These are phyloP conservation scores for Bruguiera hainesii DNA, from an alignment of 441 rosid genomes.

Conservation along the genomic window DNA sequence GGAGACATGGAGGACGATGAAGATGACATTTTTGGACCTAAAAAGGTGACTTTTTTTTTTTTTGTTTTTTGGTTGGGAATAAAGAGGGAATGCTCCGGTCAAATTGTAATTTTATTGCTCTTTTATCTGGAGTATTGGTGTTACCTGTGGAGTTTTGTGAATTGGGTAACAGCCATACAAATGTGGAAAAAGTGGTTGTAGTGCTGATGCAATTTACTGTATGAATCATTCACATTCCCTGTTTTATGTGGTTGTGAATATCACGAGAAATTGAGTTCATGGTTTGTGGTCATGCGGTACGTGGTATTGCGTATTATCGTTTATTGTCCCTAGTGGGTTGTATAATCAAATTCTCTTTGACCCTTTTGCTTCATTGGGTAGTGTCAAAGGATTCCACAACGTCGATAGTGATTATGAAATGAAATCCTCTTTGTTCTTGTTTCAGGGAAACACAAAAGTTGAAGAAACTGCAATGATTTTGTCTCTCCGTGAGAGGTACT, in stretches of 20 bases:
- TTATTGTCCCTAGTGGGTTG: not conserved
- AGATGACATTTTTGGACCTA: slow-evolving; percentile 82
- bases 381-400: not conserved
- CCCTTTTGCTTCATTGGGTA: not conserved
- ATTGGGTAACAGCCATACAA: not conserved
- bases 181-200: not conserved
- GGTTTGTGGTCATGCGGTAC: not conserved
- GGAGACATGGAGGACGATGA: slow-evolving; percentile 94
- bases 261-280: not conserved
- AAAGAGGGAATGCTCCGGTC: too few species aligned
- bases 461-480: slow-evolving; percentile 95
- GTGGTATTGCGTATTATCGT: not conserved
- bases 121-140: too few species aligned
- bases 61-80: not conserved
- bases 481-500: slow-evolving; percentile 85
- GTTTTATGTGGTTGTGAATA: not conserved
- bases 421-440: slow-evolving; percentile 5
- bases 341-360: not conserved
- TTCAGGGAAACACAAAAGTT: slow-evolving; percentile 54
- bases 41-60: slow-evolving; percentile 35
- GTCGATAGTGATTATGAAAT: not conserved
- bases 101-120: too few species aligned
- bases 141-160: not conserved
- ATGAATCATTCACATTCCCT: not conserved
- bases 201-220: not conserved